Evolutionary conservation across 495 filamentous ascomycete genomes (phyloP).

Genomic region (Daldinia decipiens): DNA sequence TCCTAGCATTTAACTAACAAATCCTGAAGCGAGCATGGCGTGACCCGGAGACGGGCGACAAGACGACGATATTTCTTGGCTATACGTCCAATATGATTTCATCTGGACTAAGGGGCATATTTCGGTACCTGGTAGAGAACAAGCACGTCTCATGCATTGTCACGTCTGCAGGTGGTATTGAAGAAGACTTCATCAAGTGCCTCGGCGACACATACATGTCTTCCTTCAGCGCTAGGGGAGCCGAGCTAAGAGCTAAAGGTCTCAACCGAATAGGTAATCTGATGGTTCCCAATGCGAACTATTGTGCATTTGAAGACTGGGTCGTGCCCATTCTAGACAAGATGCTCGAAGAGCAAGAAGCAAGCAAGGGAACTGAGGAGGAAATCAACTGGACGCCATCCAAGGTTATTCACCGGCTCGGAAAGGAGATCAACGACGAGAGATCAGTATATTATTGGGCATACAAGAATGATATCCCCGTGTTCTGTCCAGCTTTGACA

Average conservation of each 20-base stretch:
- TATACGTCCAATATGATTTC: constrained; percentile 98
- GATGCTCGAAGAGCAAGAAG: constrained; percentile 94
- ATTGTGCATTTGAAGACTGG: constrained; percentile 98
- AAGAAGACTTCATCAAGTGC: constrained; percentile 99
- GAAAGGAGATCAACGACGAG: constrained; percentile 91
- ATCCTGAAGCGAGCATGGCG: constrained; percentile 72
- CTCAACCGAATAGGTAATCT: constrained; percentile 96
- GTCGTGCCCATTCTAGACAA: constrained; percentile 87
- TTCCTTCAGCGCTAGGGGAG: constrained; percentile 78
- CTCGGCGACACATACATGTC: constrained; percentile 93
- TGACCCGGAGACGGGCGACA: constrained; percentile 74
- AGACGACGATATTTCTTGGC: constrained; percentile 93
- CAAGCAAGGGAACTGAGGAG: constrained; percentile 70
- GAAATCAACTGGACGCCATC: constrained; percentile 90
- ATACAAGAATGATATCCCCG: constrained; percentile 89
- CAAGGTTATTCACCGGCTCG: constrained; percentile 84
- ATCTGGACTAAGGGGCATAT: constrained; percentile 87
- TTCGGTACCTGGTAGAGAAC: constrained; percentile 93
- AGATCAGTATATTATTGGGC: constrained; percentile 94
- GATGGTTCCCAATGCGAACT: constrained; percentile 96
- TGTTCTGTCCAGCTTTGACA: constrained; percentile 96
- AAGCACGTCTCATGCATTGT: constrained; percentile 91
- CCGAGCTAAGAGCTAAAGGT: constrained; percentile 79
- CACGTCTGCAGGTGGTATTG: constrained; percentile 94
- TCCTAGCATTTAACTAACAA: constrained; percentile 14